phyloP scores from a whole-genome alignment of 73 alveolate genomes.

The Paraurostyla sp. region DNA sequence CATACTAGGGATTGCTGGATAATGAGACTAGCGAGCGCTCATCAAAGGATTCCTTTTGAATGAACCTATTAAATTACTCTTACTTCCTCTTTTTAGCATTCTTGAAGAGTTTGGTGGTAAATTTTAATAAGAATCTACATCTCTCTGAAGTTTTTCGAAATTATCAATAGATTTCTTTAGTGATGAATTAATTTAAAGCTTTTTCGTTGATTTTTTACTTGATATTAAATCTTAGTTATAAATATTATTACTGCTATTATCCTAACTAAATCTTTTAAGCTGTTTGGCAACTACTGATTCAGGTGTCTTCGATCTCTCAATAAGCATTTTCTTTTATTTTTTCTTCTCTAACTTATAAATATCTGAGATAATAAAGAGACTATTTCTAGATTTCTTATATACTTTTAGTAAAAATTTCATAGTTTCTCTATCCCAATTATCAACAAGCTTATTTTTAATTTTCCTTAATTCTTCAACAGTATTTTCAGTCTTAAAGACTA shows the following conservation, averaged over 20 bases:
- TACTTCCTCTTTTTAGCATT: too few relatives aligned
- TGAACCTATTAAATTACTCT: too few relatives aligned
- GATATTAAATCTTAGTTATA: too few relatives aligned
- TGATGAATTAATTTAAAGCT: neutral
- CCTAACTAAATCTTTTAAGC: neutral
- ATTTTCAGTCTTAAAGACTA: conserved; percentile 36
- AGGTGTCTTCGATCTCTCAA: conserved; percentile 28
- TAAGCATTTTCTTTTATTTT: neutral
- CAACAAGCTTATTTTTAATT: neutral
- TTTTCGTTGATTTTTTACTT: neutral
- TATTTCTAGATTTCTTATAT: conserved; percentile 33
- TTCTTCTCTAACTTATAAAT: conserved; percentile 19
- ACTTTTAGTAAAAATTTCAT: neutral
- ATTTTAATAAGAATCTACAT: too few relatives aligned
- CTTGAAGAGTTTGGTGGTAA: too few relatives aligned
- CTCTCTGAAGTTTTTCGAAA: too few relatives aligned
- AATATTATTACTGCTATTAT: neutral
- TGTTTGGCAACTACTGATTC: conserved; percentile 41
- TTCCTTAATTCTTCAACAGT: conserved; percentile 37
- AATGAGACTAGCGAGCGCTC: too few relatives aligned
- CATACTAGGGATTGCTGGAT: too few relatives aligned
- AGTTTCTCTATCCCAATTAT: neutral
- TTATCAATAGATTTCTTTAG: too few relatives aligned
- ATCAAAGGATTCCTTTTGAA: too few relatives aligned
- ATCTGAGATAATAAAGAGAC: conserved; percentile 12